Base-by-base conservation (phyloP, 148 eudicot genomes). In the Camellia lanceoleosa region DNA sequence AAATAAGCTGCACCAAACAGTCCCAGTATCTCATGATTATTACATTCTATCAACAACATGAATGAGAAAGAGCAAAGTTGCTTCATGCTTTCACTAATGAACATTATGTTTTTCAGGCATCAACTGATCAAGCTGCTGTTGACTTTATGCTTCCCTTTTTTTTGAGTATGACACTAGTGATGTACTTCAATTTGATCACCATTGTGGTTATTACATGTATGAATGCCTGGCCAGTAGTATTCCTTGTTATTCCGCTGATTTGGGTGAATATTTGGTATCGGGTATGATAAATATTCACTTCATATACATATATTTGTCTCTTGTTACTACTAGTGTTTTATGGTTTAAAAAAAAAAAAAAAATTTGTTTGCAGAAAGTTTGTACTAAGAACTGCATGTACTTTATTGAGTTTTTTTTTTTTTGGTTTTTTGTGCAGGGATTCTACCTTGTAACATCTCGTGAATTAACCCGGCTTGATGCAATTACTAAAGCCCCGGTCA, bases 201-300 rank as follows among this genome's bases (percentile, higher is more conserved):
- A 82, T 89, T 23, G 18, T 91, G 19, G 77, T 78, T 43, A 85
- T 91, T 42, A 91, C 91, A 19, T 81, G 85, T 73, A 60, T 86
- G 38, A 82, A 89, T 83, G 91, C 90, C 72, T 90, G 93, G 93
- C 93, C 93, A 13, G 86, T 86, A 52, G 62, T 86, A 44, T 73
- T 86, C 77, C 78, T 86, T 30, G 73, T 88, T 18, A 18, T 88
- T 78, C 91, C 91, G 2, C 76, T 88, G 46, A 68, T 69, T 43
- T 88, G 87, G 87, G 66, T 84, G 56, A 88, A 88, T 75, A 11
- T 86, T 30, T 86, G 87, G 87, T 86, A 86, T 47, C 86, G 82
- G 89, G 90, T 87, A 84, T 63, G 84, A 1, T 4, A 16, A 46
- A 5, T 69, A 9, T 69, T 74, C 68, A 47, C 43, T 30, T 16